A percentile compares a stretch with the other conserved stretches of the same genome.
phyloP scores from a whole-genome alignment of 2,329 filamentous ascomycete species.

The Alternaria metachromatica region DNA sequence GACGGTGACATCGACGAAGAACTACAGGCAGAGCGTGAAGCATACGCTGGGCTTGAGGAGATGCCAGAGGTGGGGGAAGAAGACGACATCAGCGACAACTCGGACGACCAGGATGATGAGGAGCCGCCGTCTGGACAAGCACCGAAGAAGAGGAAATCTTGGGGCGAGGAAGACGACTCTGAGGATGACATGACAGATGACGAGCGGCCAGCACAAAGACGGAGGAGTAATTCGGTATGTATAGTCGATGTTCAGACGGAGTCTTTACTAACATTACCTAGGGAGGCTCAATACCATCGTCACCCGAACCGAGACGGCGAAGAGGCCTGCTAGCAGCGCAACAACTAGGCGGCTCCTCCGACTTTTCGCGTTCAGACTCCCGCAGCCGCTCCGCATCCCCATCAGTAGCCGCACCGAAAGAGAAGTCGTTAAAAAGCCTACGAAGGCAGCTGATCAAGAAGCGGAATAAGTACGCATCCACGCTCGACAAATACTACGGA shows the following conservation, averaged over 20 bases:
- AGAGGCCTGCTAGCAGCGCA: slow-evolving; percentile 59
- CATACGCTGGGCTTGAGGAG: slow-evolving; percentile 82
- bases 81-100: slow-evolving; percentile 66
- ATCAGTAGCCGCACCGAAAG: slow-evolving; percentile 54
- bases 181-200: slow-evolving; percentile 70
- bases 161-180: slow-evolving; percentile 66
- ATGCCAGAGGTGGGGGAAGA: slow-evolving; percentile 90
- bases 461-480: slow-evolving; percentile 75
- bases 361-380: slow-evolving; percentile 51
- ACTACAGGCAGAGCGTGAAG: slow-evolving; percentile 74
- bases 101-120: slow-evolving; percentile 49
- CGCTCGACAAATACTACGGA: slow-evolving; percentile 83
- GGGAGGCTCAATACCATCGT: slow-evolving; percentile 67
- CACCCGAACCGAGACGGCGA: slow-evolving; percentile 67
- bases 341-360: slow-evolving; percentile 43
- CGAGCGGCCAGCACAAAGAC: slow-evolving; percentile 76
- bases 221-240: slow-evolving; percentile 85
- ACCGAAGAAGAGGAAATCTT: slow-evolving; percentile 51
- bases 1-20: slow-evolving; percentile 94
- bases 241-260: not conserved
- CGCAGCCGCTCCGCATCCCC: slow-evolving; percentile 46
- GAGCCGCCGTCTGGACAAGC: slow-evolving; percentile 46
- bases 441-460: slow-evolving; percentile 76
- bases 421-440: slow-evolving; percentile 74
- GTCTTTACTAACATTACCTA: slow-evolving; percentile 41